Conservation (phyloP, 2,329 filamentous ascomycete genomes). For the Colletotrichum zoysiae region DNA sequence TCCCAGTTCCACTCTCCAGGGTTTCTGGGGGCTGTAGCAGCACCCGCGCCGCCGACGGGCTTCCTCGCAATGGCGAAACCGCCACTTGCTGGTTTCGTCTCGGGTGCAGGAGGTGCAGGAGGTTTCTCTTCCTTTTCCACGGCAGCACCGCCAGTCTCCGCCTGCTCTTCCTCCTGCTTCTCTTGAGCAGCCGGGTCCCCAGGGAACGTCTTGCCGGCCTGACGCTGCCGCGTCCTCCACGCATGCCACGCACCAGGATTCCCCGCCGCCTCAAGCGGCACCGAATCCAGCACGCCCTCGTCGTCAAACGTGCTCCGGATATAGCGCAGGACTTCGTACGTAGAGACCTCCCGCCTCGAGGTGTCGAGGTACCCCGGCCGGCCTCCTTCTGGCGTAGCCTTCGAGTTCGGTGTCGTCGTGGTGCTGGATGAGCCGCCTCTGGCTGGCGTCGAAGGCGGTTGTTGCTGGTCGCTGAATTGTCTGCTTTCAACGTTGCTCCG, state of each 20-base stretch:
- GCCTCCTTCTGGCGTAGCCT: constrained; percentile 47
- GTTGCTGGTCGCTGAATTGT: constrained; percentile 57
- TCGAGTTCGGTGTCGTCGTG: constrained; percentile 49
- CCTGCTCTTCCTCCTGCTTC: constrained; percentile 5
- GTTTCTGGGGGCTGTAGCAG: constrained; percentile 54
- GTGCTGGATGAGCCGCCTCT: constrained; percentile 43
- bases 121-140: constrained; percentile 42
- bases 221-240: constrained; percentile 75
- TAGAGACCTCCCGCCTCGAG: constrained; percentile 61
- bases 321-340: constrained; percentile 81
- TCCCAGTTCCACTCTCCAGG: constrained; percentile 98
- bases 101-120: constrained; percentile 6
- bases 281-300: constrained; percentile 79
- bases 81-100: constrained; percentile 17
- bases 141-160: not conserved
- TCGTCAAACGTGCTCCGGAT: constrained; percentile 86
- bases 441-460: constrained; percentile 46
- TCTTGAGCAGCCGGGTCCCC: constrained; percentile 1
- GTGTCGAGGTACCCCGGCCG: constrained; percentile 57
- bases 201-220: constrained; percentile 30
- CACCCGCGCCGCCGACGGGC: constrained; percentile 29
- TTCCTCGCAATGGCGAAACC: constrained; percentile 39
- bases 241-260: constrained; percentile 96
- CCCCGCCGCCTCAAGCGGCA: constrained; percentile 85
- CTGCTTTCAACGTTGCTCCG: constrained; percentile 55